Percentiles rank a stretch among this genome's conserved stretches.
These are phyloP conservation scores for Stemphylium vesicarium DNA, from an alignment of 2,329 filamentous ascomycete genomes.

Conservation along the genomic window DNA sequence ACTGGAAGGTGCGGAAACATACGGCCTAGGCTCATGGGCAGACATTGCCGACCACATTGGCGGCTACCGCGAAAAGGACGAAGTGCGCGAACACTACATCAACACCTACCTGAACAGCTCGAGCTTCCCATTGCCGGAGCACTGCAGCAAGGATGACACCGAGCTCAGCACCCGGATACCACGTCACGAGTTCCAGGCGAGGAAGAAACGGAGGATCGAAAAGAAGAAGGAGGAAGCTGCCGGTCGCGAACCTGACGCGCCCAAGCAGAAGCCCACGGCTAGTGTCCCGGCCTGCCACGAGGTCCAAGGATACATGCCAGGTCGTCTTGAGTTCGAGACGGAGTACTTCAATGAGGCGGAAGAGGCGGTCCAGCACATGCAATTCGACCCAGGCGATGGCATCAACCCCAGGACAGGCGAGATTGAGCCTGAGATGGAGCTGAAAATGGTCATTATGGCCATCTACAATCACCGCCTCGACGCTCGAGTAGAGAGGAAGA, in stretches of 20 bases:
- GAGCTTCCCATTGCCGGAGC: constrained; percentile 83
- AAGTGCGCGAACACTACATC: constrained; percentile 94
- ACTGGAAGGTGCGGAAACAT: constrained; percentile 92
- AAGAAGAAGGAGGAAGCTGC: constrained; percentile 87
- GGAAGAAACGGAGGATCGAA: constrained; percentile 93
- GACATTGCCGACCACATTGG: constrained; percentile 98
- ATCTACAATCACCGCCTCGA: constrained; percentile 95
- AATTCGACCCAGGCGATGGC: constrained; percentile 95
- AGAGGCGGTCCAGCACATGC: constrained; percentile 97
- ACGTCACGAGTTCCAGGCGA: constrained; percentile 88
- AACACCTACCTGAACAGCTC: constrained; percentile 83
- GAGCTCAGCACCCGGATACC: constrained; percentile 80
- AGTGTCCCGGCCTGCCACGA: constrained; percentile 97
- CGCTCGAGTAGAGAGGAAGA: constrained; percentile 90
- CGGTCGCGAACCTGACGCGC: constrained; percentile 79
- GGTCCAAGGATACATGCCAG: constrained; percentile 98
- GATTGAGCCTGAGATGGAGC: constrained; percentile 92
- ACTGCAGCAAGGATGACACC: constrained; percentile 82
- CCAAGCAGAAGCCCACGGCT: constrained; percentile 94
- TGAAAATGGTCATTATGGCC: constrained; percentile 97
- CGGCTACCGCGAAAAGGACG: constrained; percentile 90
- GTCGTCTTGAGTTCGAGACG: constrained; percentile 94
- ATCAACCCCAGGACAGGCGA: constrained; percentile 83
- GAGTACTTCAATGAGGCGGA: constrained; percentile 98
- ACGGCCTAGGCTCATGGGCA: constrained; percentile 95